phyloP scores from a whole-genome alignment of 2,329 filamentous ascomycete genomes.

The Fusarium luffae region DNA sequence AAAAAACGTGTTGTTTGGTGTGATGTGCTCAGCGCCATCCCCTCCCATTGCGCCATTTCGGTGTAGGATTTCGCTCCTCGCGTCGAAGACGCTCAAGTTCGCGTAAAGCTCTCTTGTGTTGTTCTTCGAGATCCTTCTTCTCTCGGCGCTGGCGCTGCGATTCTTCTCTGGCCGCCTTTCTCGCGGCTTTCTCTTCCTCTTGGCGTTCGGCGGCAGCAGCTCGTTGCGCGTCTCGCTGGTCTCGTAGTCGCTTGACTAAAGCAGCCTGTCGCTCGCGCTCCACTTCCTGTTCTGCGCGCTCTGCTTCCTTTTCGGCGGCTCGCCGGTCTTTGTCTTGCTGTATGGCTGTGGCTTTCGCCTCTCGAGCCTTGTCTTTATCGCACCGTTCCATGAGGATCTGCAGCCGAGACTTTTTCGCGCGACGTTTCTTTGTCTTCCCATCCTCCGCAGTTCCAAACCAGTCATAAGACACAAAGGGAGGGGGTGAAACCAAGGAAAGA shows the following conservation, averaged over 20 bases:
- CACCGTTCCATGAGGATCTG: conserved; percentile 39
- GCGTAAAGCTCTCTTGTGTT: conserved; percentile 16
- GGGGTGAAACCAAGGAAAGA: conserved; percentile 40
- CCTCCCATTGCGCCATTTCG: conserved; percentile 38
- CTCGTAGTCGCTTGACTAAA: conserved; percentile 23
- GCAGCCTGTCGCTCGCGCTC: conserved; percentile 35
- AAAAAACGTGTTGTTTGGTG: conserved; percentile 10
- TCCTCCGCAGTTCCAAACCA: conserved; percentile 46
- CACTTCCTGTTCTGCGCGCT: conserved; percentile 29
- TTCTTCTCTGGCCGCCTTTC: conserved; percentile 34
- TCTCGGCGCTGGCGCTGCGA: conserved; percentile 29
- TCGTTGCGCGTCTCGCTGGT: conserved; percentile 27
- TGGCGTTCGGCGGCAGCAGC: conserved; percentile 28
- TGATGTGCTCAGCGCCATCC: conserved; percentile 33
- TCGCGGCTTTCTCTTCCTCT: conserved; percentile 27
- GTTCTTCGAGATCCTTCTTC: conserved; percentile 23
- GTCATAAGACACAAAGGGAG: conserved; percentile 48
- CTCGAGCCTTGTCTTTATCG: conserved; percentile 37
- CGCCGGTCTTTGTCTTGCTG: conserved; percentile 18
- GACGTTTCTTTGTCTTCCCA: conserved; percentile 28
- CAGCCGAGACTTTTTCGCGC: conserved; percentile 33
- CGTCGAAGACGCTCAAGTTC: conserved; percentile 34
- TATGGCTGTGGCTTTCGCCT: conserved; percentile 29
- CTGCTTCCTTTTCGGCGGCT: conserved; percentile 25
- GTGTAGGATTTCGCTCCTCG: conserved; percentile 23